These are phyloP conservation scores for Rhizophora mangle DNA, from an alignment of 345 rosid species.

Conservation along the genomic window DNA sequence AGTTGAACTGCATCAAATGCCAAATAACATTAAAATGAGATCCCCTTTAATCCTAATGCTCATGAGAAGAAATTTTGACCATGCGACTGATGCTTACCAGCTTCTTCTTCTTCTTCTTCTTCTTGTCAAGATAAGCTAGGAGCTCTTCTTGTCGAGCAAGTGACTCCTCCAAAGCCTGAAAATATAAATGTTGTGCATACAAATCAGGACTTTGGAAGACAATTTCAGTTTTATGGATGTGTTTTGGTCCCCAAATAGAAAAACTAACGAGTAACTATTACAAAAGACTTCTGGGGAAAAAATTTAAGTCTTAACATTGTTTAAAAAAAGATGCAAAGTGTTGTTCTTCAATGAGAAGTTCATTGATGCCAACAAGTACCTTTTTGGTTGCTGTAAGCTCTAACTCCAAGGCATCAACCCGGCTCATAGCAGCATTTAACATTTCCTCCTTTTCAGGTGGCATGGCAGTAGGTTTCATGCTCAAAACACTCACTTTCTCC, in stretches of 20 bases:
- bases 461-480: slow-evolving; percentile 48
- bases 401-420: slow-evolving; percentile 70
- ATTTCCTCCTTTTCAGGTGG: slow-evolving; percentile 80
- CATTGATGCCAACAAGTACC: slow-evolving; percentile 34
- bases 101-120: slow-evolving; percentile 73
- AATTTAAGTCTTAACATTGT: not conserved
- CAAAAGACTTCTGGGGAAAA: not conserved
- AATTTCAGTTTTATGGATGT: not conserved
- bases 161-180: slow-evolving; percentile 80
- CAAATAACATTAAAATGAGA: slow-evolving; percentile 16
- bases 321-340: not conserved
- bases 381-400: slow-evolving; percentile 76
- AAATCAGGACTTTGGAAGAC: not conserved
- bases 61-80: not conserved
- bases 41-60: not conserved
- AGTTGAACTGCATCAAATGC: slow-evolving; percentile 39
- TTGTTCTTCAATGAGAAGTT: not conserved
- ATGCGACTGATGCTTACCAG: slow-evolving; percentile 29
- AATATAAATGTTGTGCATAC: slow-evolving; percentile 1
- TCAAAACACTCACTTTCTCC: slow-evolving; percentile 54
- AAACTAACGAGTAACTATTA: not conserved
- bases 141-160: slow-evolving; percentile 68
- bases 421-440: slow-evolving; percentile 61
- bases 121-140: slow-evolving; percentile 68
- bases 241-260: not conserved